Conservation (phyloP, 2,329 filamentous ascomycete genomes). For the Fusarium sp. region DNA sequence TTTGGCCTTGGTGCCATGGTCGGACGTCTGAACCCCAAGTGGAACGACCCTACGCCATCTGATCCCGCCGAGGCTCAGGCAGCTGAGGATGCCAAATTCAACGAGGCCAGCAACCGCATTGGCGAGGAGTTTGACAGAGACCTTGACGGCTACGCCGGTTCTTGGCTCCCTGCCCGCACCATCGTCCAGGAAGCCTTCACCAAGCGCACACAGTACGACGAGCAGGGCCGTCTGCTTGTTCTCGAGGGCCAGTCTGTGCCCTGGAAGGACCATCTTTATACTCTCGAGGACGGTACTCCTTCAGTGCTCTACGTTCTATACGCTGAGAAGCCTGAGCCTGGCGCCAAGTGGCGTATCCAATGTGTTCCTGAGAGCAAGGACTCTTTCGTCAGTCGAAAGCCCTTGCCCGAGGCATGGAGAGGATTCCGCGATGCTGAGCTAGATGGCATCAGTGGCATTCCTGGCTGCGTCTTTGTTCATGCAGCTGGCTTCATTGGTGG, state of each 20-base stretch:
- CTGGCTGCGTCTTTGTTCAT: slow-evolving; percentile 90
- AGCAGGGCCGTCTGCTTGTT: slow-evolving; percentile 82
- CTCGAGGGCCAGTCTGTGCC: slow-evolving; percentile 82
- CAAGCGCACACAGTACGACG: slow-evolving; percentile 73
- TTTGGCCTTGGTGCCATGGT: slow-evolving; percentile 90
- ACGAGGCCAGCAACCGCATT: slow-evolving; percentile 80
- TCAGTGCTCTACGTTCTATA: slow-evolving; percentile 88
- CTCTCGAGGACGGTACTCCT: slow-evolving; percentile 74
- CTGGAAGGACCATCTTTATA: slow-evolving; percentile 97
- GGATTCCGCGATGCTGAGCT: slow-evolving; percentile 89
- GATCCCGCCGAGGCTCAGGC: slow-evolving; percentile 69
- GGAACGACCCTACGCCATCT: slow-evolving; percentile 72
- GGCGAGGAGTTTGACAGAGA: slow-evolving; percentile 88
- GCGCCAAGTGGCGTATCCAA: slow-evolving; percentile 92
- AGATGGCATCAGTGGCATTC: slow-evolving; percentile 74
- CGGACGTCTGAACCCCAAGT: slow-evolving; percentile 79
- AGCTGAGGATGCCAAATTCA: slow-evolving; percentile 84
- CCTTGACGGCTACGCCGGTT: slow-evolving; percentile 76
- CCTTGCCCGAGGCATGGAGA: slow-evolving; percentile 90
- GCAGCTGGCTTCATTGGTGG: slow-evolving; percentile 96
- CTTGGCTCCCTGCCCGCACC: slow-evolving; percentile 89
- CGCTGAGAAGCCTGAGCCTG: slow-evolving; percentile 79
- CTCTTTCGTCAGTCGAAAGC: slow-evolving; percentile 92
- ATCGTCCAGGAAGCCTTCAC: slow-evolving; percentile 82
- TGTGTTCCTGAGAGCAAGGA: slow-evolving; percentile 86